A percentile compares a stretch with the other conserved stretches of the same genome.
These are phyloP conservation scores for Chalara sp. DNA, from an alignment of 2,329 filamentous ascomycete species.

Conservation along the genomic window DNA sequence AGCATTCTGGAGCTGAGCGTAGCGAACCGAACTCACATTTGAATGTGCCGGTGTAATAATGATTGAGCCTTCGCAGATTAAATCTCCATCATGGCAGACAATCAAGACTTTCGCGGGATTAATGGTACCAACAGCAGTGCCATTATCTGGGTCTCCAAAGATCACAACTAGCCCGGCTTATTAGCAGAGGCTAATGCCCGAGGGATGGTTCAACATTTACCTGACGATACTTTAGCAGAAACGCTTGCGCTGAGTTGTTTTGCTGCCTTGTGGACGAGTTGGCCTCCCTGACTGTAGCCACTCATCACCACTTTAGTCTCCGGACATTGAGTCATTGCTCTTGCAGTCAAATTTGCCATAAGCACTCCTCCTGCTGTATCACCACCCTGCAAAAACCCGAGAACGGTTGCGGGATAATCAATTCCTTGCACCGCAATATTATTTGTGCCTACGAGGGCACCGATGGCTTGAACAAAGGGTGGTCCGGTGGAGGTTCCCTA, in stretches of 20 bases:
- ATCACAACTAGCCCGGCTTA: conserved; percentile 13
- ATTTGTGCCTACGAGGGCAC: conserved; percentile 31
- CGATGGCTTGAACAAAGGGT: conserved; percentile 41
- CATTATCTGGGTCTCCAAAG: conserved; percentile 22
- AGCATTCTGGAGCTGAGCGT: not conserved
- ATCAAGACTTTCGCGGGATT: conserved; percentile 15
- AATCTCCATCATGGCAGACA: conserved; percentile 19
- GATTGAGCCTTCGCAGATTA: conserved; percentile 15
- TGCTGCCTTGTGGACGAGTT: conserved; percentile 18
- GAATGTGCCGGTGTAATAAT: conserved; percentile 13
- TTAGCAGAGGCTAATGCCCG: not conserved
- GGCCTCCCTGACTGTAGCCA: conserved; percentile 17
- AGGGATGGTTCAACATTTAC: conserved; percentile 4
- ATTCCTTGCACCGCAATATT: conserved; percentile 47
- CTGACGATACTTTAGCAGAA: conserved; percentile 13
- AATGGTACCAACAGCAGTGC: conserved; percentile 13
- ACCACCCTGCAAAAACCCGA: conserved; percentile 38
- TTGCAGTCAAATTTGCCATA: conserved; percentile 24
- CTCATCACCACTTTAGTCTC: conserved; percentile 14
- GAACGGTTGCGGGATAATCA: conserved; percentile 40
- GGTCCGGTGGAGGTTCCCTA: conserved; percentile 40
- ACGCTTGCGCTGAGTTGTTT: conserved; percentile 5
- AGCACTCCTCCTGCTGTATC: conserved; percentile 35
- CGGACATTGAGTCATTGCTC: conserved; percentile 13
- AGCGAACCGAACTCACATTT: conserved; percentile 5